phyloP scores from a whole-genome alignment of 75 land plant species.

The Pinus taeda region DNA sequence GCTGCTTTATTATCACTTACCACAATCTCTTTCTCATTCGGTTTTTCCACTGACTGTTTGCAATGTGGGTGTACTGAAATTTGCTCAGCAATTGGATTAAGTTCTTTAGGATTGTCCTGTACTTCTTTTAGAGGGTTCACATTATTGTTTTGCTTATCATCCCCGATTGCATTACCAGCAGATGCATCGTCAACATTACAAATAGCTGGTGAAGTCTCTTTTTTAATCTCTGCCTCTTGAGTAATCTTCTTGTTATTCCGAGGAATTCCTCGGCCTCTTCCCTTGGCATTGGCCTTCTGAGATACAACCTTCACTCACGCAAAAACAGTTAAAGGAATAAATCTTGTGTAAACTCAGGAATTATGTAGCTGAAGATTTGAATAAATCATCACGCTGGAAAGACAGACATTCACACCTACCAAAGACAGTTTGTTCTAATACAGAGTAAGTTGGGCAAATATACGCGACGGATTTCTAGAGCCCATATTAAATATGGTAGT shows the following conservation, averaged over 20 bases:
- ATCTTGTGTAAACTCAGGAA: too few relatives aligned
- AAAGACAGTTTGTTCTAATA: too few relatives aligned
- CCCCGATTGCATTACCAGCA: not conserved
- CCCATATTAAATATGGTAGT: too few relatives aligned
- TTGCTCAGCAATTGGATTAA: not conserved
- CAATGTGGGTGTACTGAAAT: not conserved
- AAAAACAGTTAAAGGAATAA: not conserved
- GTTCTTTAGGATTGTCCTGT: not conserved
- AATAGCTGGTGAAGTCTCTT: not conserved
- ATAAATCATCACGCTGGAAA: not conserved
- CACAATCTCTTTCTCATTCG: not conserved
- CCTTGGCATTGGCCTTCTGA: not conserved
- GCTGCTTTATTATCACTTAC: not conserved
- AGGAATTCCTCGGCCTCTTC: not conserved
- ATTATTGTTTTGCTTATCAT: not conserved
- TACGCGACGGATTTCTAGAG: too few relatives aligned
- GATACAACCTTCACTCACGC: not conserved
- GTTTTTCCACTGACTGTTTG: not conserved
- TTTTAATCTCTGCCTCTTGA: not conserved
- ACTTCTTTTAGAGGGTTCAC: not conserved
- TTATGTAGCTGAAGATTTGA: not conserved
- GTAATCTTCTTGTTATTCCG: not conserved
- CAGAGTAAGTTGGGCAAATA: too few relatives aligned
- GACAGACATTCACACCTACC: too few relatives aligned
- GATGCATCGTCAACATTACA: not conserved